These are phyloP conservation scores for Euphorbia peplus DNA, from an alignment of 345 rosid species.

Conservation along the genomic window DNA sequence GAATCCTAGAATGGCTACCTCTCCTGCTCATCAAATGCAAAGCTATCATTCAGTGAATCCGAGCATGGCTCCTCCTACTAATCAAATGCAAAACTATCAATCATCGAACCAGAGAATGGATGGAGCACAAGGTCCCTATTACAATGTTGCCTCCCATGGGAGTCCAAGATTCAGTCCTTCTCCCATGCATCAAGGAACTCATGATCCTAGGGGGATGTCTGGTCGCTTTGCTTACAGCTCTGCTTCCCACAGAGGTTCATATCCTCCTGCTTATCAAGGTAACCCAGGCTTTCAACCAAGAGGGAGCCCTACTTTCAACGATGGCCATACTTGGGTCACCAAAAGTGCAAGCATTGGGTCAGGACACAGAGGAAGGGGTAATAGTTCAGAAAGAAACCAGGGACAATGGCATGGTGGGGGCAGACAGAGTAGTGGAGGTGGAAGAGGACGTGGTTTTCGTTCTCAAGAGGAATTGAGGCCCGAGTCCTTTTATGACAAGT, in stretches of 20 bases:
- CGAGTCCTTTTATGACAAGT: constrained; percentile 46
- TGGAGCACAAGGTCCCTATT: constrained; percentile 38
- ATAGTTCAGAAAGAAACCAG: constrained; percentile 50
- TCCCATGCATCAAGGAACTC: constrained; percentile 42
- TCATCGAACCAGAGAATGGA: constrained; percentile 34
- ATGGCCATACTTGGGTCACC: constrained; percentile 41
- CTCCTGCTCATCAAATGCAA: constrained; percentile 43
- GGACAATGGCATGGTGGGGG: constrained; percentile 33
- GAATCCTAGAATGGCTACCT: constrained; percentile 26
- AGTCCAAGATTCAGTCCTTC: constrained; percentile 39
- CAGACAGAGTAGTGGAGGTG: constrained; percentile 43
- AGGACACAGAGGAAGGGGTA: constrained; percentile 32
- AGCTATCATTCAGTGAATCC: constrained; percentile 25
- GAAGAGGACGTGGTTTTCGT: constrained; percentile 40
- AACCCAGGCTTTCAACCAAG: constrained; percentile 33
- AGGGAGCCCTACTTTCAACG: constrained; percentile 27
- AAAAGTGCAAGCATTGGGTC: constrained; percentile 22
- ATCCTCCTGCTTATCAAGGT: constrained; percentile 31
- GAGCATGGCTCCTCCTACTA: constrained; percentile 28
- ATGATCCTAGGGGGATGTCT: constrained; percentile 37
- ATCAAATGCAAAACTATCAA: constrained; percentile 41
- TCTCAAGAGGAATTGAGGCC: constrained; percentile 32
- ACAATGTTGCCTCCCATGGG: constrained; percentile 21
- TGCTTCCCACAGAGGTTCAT: constrained; percentile 10
- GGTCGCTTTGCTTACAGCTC: constrained; percentile 30